Base-by-base conservation (phyloP, 805 yeast species). In the Cyberlindnera japonica region DNA sequence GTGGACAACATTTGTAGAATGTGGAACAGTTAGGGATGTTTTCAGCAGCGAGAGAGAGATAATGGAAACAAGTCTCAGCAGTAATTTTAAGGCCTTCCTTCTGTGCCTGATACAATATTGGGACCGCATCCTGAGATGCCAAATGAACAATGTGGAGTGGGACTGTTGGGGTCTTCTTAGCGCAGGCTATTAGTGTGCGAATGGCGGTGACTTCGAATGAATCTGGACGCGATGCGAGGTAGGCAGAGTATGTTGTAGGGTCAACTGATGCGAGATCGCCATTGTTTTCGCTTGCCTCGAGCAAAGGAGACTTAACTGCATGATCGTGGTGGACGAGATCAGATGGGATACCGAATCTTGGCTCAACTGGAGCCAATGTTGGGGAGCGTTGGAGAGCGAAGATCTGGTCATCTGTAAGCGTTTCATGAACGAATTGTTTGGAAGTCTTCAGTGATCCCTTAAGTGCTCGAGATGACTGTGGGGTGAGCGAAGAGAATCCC, bases 51-150 rank as follows among this genome's bases (percentile, higher is more conserved):
- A 90, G 69, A 3, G 91, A 74, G 38, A 90, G 68, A 61, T 90
- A 90, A 60, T 90, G 98, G 75, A 89, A 90, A 61, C 98, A 90
- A 0, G 98, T 91, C 61, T 90, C 98, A 2, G 89, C 95, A 0
- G 93, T 68, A 37, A 90, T 69, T 23, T 85, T 86, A 34, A 83
- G 62, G 0, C 72, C 71, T 31, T 62, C 62, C 13, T 56, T 51
- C 45, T 80, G 79, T 3, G 96, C 96, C 15, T 76, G 69, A 29
- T 70, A 62, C 14, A 90, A 64, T 43, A 84, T 55, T 7, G 96
- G 95, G 9, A 91, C 61, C 0, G 95, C 95, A 51, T 85, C 81
- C 47, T 83, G 78, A 0, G 96, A 79, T 2, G 96, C 95, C 49
- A 90, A 67, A 62, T 90, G 98, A 14, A 90, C 98, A 43, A 90